Evolutionary conservation across 257 asterid species (phyloP).

Genomic region (Agastache rugosa): DNA sequence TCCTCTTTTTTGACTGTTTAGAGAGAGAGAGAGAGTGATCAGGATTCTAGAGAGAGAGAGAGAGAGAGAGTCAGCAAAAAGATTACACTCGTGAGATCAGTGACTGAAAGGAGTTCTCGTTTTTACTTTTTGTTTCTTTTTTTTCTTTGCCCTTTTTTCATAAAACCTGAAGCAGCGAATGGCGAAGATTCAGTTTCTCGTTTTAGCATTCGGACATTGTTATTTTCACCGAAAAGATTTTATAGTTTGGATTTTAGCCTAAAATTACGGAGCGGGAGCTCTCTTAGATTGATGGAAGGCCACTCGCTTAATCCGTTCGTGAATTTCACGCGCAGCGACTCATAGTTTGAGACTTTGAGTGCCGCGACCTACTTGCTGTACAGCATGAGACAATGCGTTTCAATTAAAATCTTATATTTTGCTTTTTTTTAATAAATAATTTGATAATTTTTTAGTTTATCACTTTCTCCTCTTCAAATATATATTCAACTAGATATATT

Average conservation of each 20-base stretch:
- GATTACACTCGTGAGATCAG: background rate
- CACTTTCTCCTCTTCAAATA: too few species aligned
- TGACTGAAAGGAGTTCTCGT: background rate
- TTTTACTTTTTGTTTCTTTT: background rate
- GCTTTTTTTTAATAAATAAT: background rate
- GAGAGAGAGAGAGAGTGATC: conserved; percentile 28
- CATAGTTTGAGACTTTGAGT: background rate
- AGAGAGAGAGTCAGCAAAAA: conserved; percentile 5
- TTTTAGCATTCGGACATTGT: conserved; percentile 30
- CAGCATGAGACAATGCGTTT: background rate
- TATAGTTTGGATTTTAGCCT: conserved; percentile 16
- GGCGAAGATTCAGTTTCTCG: conserved; percentile 10
- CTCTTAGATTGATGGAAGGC: background rate
- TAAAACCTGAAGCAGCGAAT: background rate
- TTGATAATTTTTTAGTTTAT: background rate
- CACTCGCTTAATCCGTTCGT: background rate
- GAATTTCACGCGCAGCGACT: background rate
- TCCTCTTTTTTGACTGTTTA: conserved; percentile 25
- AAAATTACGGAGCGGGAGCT: background rate
- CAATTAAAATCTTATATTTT: background rate
- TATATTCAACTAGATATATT: too few species aligned
- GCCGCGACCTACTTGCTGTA: background rate
- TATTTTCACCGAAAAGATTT: conserved; percentile 28
- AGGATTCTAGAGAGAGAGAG: conserved; percentile 34
- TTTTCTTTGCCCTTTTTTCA: background rate